Base-by-base conservation (phyloP, 1,139 yeast genomes). In the Hyphopichia burtonii region DNA sequence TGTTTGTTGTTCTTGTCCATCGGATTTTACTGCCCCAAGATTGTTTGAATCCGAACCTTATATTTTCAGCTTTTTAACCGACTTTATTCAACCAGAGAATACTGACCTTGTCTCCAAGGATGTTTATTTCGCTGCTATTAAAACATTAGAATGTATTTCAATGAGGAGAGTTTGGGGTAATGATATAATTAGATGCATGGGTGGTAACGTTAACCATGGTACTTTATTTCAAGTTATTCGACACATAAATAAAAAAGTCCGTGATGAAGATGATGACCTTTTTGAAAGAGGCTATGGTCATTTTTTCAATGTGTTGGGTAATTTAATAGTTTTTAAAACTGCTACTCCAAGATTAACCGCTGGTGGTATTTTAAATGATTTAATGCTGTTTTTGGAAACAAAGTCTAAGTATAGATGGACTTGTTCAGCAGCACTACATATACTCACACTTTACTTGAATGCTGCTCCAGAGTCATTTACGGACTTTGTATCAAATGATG, bases 181-280 rank as follows among this genome's bases (percentile, higher is more conserved):
- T 37, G 97, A 91, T 50, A 74, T 91, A 30, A 74, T 90, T 43
- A 74, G 89, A 45, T 82, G 89, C n/a, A 65, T 90, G 52, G 89
- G 94, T n/a, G 97, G 94, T 4, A 89, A 89, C 56, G 90, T 91
- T 31, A 82, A 83, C 44, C 96, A 91, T 61, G 98, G 98, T 0
- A 65, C 82, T 7, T 58, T 91, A 35, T 87, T 85, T 66, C 91
- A 87, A 54, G 76, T 84, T 37, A 63, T 91, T 33, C 76, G 94
- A 48, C 71, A 71, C 39, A 77, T 88, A 20, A 70, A 80, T 43
- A 76, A 78, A 45, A 71, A 76, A 39, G 61, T 80, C 5, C 59
- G 64, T 36, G 53, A 58, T 3, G 66, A 68, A 3, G 70, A 63
- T 27, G 63, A 61, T 10, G 63, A 64, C 22, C 61, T 62, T 20